Conservation (phyloP, 2,329 filamentous ascomycete genomes). For the Colletotrichum cuscutae region DNA sequence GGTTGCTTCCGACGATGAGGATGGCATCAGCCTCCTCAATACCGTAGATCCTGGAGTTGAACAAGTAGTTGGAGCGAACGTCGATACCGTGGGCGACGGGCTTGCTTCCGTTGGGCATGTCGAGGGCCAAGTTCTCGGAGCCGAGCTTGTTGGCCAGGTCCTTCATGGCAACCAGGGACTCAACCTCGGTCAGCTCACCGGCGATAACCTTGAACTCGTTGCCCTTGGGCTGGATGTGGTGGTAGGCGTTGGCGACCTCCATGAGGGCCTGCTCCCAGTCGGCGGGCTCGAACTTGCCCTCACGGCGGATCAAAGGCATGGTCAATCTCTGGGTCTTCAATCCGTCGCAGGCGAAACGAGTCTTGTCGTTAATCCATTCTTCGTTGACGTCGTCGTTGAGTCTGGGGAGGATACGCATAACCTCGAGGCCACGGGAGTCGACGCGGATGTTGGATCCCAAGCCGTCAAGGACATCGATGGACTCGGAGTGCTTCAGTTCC, state of each 20-base stretch:
- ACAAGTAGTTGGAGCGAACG: conserved; percentile 92
- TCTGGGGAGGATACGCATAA: conserved; percentile 92
- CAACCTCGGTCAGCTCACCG: conserved; percentile 89
- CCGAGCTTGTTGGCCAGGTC: conserved; percentile 96
- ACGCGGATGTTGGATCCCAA: conserved; percentile 95
- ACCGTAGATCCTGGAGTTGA: conserved; percentile 95
- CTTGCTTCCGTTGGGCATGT: conserved; percentile 84
- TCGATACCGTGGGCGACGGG: conserved; percentile 94
- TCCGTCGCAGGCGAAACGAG: conserved; percentile 94
- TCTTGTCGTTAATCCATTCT: conserved; percentile 99
- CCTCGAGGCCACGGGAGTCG: conserved; percentile 91
- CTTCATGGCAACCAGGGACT: conserved; percentile 96
- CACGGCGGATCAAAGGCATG: conserved; percentile 87
- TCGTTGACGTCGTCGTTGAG: conserved; percentile 99
- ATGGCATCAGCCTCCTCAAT: conserved; percentile 95
- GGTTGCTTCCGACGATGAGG: conserved; percentile 93
- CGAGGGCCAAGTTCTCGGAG: conserved; percentile 94
- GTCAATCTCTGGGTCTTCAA: conserved; percentile 96
- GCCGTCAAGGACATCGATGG: conserved; percentile 92
- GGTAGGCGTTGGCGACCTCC: conserved; percentile 85
- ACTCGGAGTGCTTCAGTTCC: conserved; percentile 97
- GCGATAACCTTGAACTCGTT: conserved; percentile 97
- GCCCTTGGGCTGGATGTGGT: conserved; percentile 81
- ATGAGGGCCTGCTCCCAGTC: conserved; percentile 96
- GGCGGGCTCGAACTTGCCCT: conserved; percentile 90